phyloP scores from a whole-genome alignment of 129 eudicot genomes.

The sunflower (Helianthus annuus) region DNA sequence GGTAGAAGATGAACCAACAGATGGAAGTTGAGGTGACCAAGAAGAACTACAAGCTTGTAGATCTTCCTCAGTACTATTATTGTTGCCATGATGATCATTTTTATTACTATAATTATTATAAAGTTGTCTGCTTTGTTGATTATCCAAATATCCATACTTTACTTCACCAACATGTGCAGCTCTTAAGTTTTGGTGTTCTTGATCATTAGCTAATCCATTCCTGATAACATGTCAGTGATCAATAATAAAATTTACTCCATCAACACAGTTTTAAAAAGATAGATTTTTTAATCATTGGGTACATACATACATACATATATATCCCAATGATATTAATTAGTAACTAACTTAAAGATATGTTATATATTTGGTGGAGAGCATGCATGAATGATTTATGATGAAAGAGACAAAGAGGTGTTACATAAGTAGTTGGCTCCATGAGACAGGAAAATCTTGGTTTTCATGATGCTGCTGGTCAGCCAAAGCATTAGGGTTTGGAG shows the following conservation, averaged over 20 bases:
- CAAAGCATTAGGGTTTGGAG: constrained; percentile 32
- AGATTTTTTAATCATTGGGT: not conserved
- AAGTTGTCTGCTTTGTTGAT: constrained; percentile 37
- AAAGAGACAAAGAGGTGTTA: constrained; percentile 35
- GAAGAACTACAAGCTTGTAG: constrained; percentile 43
- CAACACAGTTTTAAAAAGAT: not conserved
- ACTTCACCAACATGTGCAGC: constrained; percentile 37
- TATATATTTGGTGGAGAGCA: not conserved
- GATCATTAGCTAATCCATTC: constrained; percentile 51
- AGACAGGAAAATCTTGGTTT: constrained; percentile 59
- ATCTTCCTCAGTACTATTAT: constrained; percentile 25
- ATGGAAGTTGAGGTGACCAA: constrained; percentile 46
- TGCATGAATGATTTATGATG: constrained; percentile 20
- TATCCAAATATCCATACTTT: constrained; percentile 41
- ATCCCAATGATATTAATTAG: constrained; percentile 5
- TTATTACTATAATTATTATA: constrained; percentile 20
- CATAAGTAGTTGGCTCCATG: constrained; percentile 82
- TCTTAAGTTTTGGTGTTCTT: constrained; percentile 59
- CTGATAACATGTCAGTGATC: constrained; percentile 28
- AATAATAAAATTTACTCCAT: constrained; percentile 5
- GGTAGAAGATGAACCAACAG: constrained; percentile 44
- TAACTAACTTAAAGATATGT: not conserved
- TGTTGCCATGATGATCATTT: constrained; percentile 15
- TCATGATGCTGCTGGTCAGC: constrained; percentile 36
- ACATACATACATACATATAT: too few relatives aligned